Conservation (phyloP, 345 rosid genomes). For the Eucalyptus marginata region DNA sequence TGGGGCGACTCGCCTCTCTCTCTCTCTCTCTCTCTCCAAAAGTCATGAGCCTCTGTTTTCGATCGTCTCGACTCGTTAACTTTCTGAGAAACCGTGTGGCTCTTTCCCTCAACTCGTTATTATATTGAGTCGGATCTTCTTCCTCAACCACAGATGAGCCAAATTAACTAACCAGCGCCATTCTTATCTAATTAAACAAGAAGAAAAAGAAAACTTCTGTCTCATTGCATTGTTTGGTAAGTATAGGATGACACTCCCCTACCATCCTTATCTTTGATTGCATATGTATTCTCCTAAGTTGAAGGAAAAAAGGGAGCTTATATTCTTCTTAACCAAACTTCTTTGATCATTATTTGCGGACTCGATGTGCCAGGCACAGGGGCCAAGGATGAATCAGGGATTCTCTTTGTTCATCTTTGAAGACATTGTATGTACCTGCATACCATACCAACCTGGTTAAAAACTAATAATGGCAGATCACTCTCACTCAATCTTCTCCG, state of each 20-base stretch:
- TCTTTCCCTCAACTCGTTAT: too few relatives aligned
- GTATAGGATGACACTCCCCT: not conserved
- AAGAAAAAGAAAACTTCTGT: not conserved
- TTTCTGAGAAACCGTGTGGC: not conserved
- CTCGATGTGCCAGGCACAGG: not conserved
- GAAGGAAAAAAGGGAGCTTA: not conserved
- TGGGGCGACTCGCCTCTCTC: too few relatives aligned
- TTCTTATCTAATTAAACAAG: not conserved
- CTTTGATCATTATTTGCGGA: not conserved
- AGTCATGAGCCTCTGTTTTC: too few relatives aligned
- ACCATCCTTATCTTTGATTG: not conserved
- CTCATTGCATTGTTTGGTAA: not conserved
- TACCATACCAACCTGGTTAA: not conserved
- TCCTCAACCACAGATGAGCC: not conserved
- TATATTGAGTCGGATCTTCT: too few relatives aligned
- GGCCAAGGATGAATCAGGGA: not conserved
- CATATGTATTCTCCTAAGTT: not conserved
- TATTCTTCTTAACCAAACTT: not conserved
- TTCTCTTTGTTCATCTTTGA: not conserved
- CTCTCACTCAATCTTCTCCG: not conserved
- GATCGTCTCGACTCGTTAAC: too few relatives aligned
- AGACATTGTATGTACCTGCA: not conserved
- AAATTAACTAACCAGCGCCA: not conserved
- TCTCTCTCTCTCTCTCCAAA: too few relatives aligned
- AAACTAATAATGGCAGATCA: not conserved